Conservation (phyloP, 1,284 basidiomycete genomes). For the Irpex sp. region DNA sequence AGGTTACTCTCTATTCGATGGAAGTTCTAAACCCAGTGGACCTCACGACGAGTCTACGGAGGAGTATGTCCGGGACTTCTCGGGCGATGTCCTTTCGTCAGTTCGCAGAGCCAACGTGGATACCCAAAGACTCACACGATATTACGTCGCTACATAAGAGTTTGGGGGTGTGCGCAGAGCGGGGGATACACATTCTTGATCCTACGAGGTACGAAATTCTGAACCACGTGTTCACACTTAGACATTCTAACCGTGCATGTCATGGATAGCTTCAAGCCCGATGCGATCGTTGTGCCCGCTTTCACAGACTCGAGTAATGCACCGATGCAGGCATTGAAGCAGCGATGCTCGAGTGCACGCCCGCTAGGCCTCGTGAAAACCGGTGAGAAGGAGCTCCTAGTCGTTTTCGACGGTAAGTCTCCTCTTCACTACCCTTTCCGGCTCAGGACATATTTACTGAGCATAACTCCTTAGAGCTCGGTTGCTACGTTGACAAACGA, state of each 20-base stretch:
- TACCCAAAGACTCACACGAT: slow-evolving; percentile 61
- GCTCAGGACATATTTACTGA: neutral
- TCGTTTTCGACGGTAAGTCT: slow-evolving; percentile 67
- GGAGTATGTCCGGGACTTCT: slow-evolving; percentile 14
- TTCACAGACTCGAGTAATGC: slow-evolving; percentile 38
- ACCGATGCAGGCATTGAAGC: slow-evolving; percentile 49
- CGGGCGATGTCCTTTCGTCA: slow-evolving; percentile 42
- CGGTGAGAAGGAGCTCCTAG: slow-evolving; percentile 52
- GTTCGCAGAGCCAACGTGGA: slow-evolving; percentile 61
- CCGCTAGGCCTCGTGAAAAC: slow-evolving; percentile 62
- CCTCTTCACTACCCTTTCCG: neutral
- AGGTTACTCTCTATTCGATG: slow-evolving; percentile 44
- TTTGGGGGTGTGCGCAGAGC: slow-evolving; percentile 57
- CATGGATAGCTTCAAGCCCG: slow-evolving; percentile 30
- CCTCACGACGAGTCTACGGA: slow-evolving; percentile 26
- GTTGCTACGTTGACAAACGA: slow-evolving; percentile 66
- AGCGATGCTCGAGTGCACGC: slow-evolving; percentile 50
- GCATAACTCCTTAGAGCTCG: slow-evolving; percentile 37
- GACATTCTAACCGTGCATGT: neutral
- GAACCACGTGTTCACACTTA: neutral
- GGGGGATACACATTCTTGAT: slow-evolving; percentile 58
- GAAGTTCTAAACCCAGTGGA: slow-evolving; percentile 34
- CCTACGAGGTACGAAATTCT: slow-evolving; percentile 51
- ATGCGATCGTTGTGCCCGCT: slow-evolving; percentile 53
- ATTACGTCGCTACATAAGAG: slow-evolving; percentile 54